A percentile compares a stretch with the other conserved stretches of the same genome.
Evolutionary conservation across 2,329 filamentous ascomycete genomes (phyloP).

Genomic region (Purpureocillium takamizusanense): DNA sequence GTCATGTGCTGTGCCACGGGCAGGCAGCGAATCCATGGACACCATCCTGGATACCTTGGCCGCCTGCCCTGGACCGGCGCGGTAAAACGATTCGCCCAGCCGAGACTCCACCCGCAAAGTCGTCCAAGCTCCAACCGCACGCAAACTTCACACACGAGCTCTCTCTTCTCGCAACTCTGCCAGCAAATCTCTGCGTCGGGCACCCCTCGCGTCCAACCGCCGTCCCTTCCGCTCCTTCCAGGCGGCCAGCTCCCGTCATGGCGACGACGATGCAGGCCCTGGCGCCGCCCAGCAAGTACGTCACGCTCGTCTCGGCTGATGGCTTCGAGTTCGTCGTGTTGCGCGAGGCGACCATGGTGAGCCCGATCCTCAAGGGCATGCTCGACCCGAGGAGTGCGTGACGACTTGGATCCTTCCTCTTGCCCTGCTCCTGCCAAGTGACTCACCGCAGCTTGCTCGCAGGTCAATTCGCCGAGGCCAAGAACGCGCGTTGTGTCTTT

Average conservation of each 20-base stretch:
- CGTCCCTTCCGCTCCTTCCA: not conserved
- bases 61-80: no score
- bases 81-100: no score
- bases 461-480: conserved; percentile 59
- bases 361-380: conserved; percentile 66
- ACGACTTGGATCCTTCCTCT: not conserved
- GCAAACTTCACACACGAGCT: no score
- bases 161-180: no score
- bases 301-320: conserved; percentile 69
- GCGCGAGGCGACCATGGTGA: conserved; percentile 60
- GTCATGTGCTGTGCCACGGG: no score
- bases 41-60: no score
- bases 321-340: conserved; percentile 69
- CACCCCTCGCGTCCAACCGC: not conserved
- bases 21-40: no score
- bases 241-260: conserved; percentile 1
- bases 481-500: conserved; percentile 55
- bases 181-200: no score
- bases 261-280: conserved; percentile 13
- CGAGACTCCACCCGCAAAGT: no score
- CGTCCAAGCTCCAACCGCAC: no score
- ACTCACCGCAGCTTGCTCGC: conserved; percentile 10
- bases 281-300: conserved; percentile 49
- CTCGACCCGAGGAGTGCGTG: conserved; percentile 56
- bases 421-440: not conserved